Evolutionary conservation across 2,329 filamentous ascomycete genomes (phyloP), one percentile per base, ranked within the genome.

Genomic region (Penicillium sp.): DNA sequence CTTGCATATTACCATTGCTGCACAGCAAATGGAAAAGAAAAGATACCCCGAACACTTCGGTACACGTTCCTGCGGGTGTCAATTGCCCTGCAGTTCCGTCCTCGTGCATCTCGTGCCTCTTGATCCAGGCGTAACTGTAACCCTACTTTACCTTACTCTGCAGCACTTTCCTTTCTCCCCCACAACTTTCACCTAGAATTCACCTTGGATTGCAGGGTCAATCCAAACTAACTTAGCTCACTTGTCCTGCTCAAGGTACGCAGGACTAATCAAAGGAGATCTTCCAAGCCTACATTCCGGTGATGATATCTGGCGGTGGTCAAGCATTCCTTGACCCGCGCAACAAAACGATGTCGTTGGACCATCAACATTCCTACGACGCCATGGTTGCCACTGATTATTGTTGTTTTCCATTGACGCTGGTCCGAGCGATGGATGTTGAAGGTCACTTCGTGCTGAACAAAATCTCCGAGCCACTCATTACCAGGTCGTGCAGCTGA

Each of bases 61-160:
- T 34, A 70, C 71, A 73, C 70, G 70, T 74, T 73, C 70, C 60
- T 68, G 65, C 64, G 55, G 62, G 61, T 68, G 65, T 67, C 66
- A 67, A 51, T 64, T 62, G 43, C 43, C 55, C 51, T 63, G 62
- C 62, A 63, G 59, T 56, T 53, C 53, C 51, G 55, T 53, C 51
- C 56, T 55, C 61, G 58, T 63, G 58, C 59, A 56, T 57, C 60
- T 59, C 61, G 67, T 65, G 68, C 70, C 66, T 67, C 57, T 61
- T 57, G 57, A 44, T 50, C 53, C 53, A 56, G 49, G 45, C 43
- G 34, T 58, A 58, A 43, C 56, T 57, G 58, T 62, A 62, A 61
- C 52, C 42, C 47, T 55, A 61, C 58, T 32, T 51, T 57, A 62
- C 58, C 48, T 62, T 41, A 16, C 52, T 51, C 45, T 52, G 55